Evolutionary conservation across 805 yeast genomes (phyloP).

Genomic region (Kazachstania psychrophila): DNA sequence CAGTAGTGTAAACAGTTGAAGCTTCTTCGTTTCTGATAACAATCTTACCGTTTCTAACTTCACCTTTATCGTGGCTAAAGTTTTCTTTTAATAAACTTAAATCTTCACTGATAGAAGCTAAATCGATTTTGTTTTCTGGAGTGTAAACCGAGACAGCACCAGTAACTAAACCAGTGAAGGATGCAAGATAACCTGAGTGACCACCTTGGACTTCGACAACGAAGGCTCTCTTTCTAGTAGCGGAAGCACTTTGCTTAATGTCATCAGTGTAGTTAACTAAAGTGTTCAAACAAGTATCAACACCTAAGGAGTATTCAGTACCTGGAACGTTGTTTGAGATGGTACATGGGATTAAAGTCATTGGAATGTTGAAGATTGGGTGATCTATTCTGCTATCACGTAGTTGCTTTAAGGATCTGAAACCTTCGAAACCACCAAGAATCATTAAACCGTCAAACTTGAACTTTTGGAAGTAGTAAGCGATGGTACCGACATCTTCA

Average conservation of each 20-base stretch:
- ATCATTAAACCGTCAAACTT: conserved; percentile 80
- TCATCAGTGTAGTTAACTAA: conserved; percentile 90
- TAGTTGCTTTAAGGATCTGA: conserved; percentile 70
- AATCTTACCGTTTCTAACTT: conserved; percentile 75
- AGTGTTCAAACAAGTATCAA: conserved; percentile 91
- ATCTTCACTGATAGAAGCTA: conserved; percentile 66
- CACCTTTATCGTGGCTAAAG: conserved; percentile 67
- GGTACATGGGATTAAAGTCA: conserved; percentile 90
- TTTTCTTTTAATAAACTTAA: conserved; percentile 57
- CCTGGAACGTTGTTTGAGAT: conserved; percentile 99
- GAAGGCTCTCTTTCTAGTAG: conserved; percentile 87
- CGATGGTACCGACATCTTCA: conserved; percentile 81
- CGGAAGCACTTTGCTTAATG: conserved; percentile 88
- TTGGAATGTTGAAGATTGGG: conserved; percentile 90
- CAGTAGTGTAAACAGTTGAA: conserved; percentile 71
- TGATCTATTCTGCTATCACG: conserved; percentile 66
- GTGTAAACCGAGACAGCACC: conserved; percentile 90
- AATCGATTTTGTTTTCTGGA: conserved; percentile 73
- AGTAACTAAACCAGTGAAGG: conserved; percentile 70
- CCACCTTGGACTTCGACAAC: conserved; percentile 99
- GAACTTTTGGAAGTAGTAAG: conserved; percentile 85
- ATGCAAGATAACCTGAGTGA: conserved; percentile 86
- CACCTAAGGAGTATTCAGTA: conserved; percentile 88
- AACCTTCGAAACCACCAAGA: conserved; percentile 98
- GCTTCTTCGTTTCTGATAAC: conserved; percentile 78